Conservation (phyloP, 352 stramenopile genomes). For the Phytophthora pinifolia region DNA sequence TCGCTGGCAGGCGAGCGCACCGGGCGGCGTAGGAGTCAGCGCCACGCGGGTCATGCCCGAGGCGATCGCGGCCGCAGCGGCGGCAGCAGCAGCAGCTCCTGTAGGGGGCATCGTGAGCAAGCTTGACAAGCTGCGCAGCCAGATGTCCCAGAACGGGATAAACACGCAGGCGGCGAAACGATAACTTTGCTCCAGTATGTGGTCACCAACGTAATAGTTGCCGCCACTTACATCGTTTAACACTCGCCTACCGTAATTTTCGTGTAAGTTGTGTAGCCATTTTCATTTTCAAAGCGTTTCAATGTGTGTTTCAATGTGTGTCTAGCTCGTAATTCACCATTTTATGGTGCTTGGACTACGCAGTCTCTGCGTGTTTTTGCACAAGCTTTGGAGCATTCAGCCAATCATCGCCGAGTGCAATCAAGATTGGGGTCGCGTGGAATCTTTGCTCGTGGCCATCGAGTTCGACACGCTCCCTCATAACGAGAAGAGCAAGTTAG, state of each 20-base stretch:
- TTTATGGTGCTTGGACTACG: slow-evolving; percentile 31
- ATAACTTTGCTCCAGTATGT: slow-evolving; percentile 2
- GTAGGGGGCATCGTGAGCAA: slow-evolving; percentile 27
- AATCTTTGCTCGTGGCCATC: slow-evolving; percentile 30
- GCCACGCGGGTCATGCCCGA: slow-evolving; percentile 6
- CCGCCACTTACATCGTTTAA: too few species aligned
- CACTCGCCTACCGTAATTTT: too few species aligned
- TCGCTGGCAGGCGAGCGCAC: slow-evolving; percentile 60
- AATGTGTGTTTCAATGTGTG: too few species aligned
- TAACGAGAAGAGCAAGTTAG: slow-evolving; percentile 26
- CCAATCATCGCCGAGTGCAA: slow-evolving; percentile 24
- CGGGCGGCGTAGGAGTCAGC: slow-evolving; percentile 30
- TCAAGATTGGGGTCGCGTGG: slow-evolving; percentile 16
- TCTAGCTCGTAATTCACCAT: not conserved
- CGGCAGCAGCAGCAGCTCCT: slow-evolving; percentile 22
- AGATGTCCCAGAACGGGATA: slow-evolving; percentile 17
- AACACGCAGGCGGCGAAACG: slow-evolving; percentile 10
- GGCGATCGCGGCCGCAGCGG: slow-evolving; percentile 13
- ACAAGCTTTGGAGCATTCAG: not conserved
- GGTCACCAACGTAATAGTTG: not conserved
- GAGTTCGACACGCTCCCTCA: slow-evolving; percentile 10
- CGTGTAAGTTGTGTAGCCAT: too few species aligned
- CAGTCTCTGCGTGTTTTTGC: slow-evolving; percentile 21
- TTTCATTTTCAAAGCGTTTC: too few species aligned
- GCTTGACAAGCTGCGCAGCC: not conserved